These are phyloP conservation scores for Dothiorella sarmentorum DNA, from an alignment of 2,329 filamentous ascomycete genomes.

Conservation along the genomic window DNA sequence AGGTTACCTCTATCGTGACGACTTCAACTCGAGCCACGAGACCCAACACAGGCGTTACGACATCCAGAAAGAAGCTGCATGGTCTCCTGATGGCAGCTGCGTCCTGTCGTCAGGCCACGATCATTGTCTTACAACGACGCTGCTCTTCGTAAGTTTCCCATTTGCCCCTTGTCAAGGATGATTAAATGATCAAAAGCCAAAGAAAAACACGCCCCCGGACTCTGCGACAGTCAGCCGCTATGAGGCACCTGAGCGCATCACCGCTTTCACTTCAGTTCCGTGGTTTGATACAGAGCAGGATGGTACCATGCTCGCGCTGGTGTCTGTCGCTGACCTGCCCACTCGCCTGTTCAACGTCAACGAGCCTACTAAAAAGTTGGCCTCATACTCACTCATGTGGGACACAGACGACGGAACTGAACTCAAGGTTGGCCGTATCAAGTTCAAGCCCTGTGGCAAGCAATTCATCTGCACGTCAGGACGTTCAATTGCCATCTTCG, in stretches of 20 bases:
- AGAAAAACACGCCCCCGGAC: slow-evolving; percentile 48
- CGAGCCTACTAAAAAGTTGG: slow-evolving; percentile 32
- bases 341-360: slow-evolving; percentile 51
- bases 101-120: slow-evolving; percentile 54
- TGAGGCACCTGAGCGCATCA: slow-evolving; percentile 47
- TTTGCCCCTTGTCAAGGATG: neutral
- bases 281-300: slow-evolving; percentile 51
- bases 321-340: slow-evolving; percentile 53
- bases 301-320: slow-evolving; percentile 49
- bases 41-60: too few relatives aligned
- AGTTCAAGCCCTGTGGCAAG: slow-evolving; percentile 49
- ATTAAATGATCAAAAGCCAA: slow-evolving; percentile 23
- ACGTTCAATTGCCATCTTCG: slow-evolving; percentile 55
- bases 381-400: slow-evolving; percentile 55
- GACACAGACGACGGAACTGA: neutral
- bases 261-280: slow-evolving; percentile 54
- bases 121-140: slow-evolving; percentile 42
- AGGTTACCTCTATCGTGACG: too few relatives aligned
- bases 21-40: too few relatives aligned
- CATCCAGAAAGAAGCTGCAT: slow-evolving; percentile 21
- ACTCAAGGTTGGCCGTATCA: slow-evolving; percentile 30
- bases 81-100: slow-evolving; percentile 56
- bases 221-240: slow-evolving; percentile 33
- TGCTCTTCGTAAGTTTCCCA: neutral
- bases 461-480: slow-evolving; percentile 56